Base-by-base conservation (phyloP, 768 basidiomycete species). In the Imleria badia region DNA sequence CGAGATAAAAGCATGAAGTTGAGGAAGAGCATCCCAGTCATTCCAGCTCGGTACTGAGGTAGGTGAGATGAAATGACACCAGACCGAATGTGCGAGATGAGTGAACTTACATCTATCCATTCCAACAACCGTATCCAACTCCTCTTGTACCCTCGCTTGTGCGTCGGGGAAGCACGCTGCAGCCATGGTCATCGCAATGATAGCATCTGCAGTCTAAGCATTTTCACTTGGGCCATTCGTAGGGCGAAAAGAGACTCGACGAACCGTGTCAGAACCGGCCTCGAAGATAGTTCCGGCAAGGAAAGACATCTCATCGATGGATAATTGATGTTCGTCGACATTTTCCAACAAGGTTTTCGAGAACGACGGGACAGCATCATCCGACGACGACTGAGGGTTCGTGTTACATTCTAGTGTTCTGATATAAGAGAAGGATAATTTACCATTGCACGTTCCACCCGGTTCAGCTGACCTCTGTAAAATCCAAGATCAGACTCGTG, bases 231-330 rank as follows among this genome's bases (percentile, higher is more conserved):
- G 46, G 33, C 12, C 1, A 20, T 23, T 8, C 9, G 9, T 5
- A 19, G 5, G 8, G 2, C 0, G 2, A 5, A 3, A 20, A 5
- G 11, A 8, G 6, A 48, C 20, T 22, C 3, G 11, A 12, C 36
- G 55, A 50, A 74, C 76, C 39, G 84, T 85, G 54, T 83, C 85
- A 0, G 78, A 78, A 5, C 84, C 84, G 11, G 83, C 84, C 41
- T 81, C 84, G 56, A 83, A 85, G 65, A 85, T 75, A 26, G 76
- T 75, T 2, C 85, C 85, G 1, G 80, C 78, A 39, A 87, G 76
- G 61, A 81, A 86, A 0, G 83, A 73, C 14, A 78, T 77, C 52
- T 87, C 82, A 47, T 79, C 72, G 40, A 77, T 70, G 5, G 81
- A 75, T 10, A 86, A 71, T 6, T 74, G 76, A 34, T 81, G 75